Evolutionary conservation across 371 early-diverging fungal species (phyloP), one percentile per base, ranked within the genome.

Genomic region (Gilbertella persicaria): DNA sequence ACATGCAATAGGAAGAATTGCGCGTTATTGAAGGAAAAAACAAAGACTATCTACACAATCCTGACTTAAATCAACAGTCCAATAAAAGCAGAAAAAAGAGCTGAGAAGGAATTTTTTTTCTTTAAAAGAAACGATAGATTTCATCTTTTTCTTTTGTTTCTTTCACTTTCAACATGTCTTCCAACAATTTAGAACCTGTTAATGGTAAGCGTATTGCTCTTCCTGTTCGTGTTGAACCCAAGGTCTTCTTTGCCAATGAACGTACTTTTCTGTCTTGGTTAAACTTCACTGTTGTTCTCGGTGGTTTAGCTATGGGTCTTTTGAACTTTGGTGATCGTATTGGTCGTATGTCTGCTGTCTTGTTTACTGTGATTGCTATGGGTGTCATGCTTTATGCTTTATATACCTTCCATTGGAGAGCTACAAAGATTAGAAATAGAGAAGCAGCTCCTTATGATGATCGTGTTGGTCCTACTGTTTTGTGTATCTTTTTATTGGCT

Each of bases 211-310:
- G 79, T 46, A 89, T 91, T 37, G 83, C 82, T 6, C 69, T 86
- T 8, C 90, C 90, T 0, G 86, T 90, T 39, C 83, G 94, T 17
- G 83, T 95, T 5, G 96, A 96, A 61, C 96, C 96, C 33, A 96
- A 96, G 71, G 94, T 93, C 12, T 95, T 92, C 69, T 96, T 96
- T 78, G 96, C 96, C 50, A 96, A 96, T 65, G 96, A 96, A 73
- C 78, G 96, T 33, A 96, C 96, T 7, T 96, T 96, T 67, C 70
- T 96, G 45, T 83, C 90, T 8, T 83, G 83, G 83, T 66, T 83
- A 19, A 79, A 84, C 58, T 83, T 83, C 55, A 62, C 84, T 16
- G 75, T 84, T 10, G 70, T 83, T 19, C 68, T 88, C 5, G 86
- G 85, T 10, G 85, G 83, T 30, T 66, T 88, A 9, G 79, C 84